Evolutionary conservation across 768 basidiomycete species (phyloP), one percentile per base, ranked within the genome.

Genomic region (Nidularia pulvinata): DNA sequence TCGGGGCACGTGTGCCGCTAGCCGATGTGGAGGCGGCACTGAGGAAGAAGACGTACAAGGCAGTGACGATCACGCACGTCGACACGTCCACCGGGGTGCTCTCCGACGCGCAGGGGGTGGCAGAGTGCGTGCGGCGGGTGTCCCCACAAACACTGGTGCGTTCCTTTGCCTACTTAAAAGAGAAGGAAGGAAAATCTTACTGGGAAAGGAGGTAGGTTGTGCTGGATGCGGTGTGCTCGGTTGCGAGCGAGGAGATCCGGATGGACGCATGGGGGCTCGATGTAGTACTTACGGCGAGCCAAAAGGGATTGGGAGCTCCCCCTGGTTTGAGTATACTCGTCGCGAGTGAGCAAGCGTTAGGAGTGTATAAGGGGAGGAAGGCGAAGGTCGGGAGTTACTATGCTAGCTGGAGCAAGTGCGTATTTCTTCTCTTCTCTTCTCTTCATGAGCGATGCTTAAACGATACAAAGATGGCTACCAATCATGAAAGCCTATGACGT

Each of bases 231-330:
- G 95, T 97, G 32, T 97, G 94, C 72, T 86, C 92, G 3, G 90
- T 94, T n/a, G 95, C 89, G 1, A 89, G 86, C 60, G 94, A 96
- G 67, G 91, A 95, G 64, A 89, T 97, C 58, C 82, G 76, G 49
- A 88, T 94, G 82, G 94, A 96, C 57, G 84, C 78, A 4, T 96
- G 94, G 94, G 84, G 83, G 14, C 75, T 96, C 54, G 94, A 96
- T 61, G 83, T 93, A 42, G 85, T 95, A 16, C 53, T 91, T 39
- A 79, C 86, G 32, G 91, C 89, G 7, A 88, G 85, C 55, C 92
- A 94, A 69, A 94, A 94, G 68, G 94, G 93, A 45, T 81, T 97
- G 22, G 87, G 92, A 35, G 84, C 85, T 2, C 94, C 92, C 2
- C 93, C 94, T 9, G 94, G 94, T 46, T 78, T 97, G 32, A 88